These are phyloP conservation scores for Trichothecium sympodiale DNA, from an alignment of 2,329 filamentous ascomycete species.

Conservation along the genomic window DNA sequence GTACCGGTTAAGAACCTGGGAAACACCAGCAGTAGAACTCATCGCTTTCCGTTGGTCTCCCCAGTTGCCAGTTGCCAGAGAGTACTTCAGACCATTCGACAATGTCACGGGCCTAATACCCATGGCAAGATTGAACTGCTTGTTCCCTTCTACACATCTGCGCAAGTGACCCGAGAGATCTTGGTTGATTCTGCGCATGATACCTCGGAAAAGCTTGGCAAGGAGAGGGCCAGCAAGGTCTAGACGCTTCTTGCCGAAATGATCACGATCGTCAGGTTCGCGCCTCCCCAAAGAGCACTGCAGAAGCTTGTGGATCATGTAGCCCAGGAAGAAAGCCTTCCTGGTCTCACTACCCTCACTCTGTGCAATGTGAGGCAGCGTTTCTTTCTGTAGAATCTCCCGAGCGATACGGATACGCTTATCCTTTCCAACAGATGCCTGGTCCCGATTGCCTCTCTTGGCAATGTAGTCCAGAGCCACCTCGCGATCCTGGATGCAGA, in stretches of 20 bases:
- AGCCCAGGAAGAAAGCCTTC: conserved; percentile 96
- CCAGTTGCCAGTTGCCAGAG: conserved; percentile 96
- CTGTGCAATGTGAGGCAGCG: conserved; percentile 92
- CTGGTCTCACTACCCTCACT: conserved; percentile 86
- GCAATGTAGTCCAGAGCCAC: conserved; percentile 92
- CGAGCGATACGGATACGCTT: conserved; percentile 86
- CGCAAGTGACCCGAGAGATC: conserved; percentile 88
- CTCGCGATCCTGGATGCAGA: conserved; percentile 90
- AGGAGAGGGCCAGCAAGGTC: conserved; percentile 90
- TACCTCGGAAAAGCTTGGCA: conserved; percentile 88
- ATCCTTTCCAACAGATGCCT: conserved; percentile 59
- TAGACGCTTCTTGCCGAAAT: conserved; percentile 96
- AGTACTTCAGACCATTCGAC: conserved; percentile 92
- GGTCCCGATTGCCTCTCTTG: conserved; percentile 63
- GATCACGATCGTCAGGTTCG: conserved; percentile 94
- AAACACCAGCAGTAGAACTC: conserved; percentile 90
- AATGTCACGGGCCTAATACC: conserved; percentile 87
- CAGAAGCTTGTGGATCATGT: conserved; percentile 94
- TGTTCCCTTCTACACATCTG: conserved; percentile 78
- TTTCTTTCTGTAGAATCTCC: conserved; percentile 94
- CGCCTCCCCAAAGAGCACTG: conserved; percentile 88
- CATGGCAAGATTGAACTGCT: conserved; percentile 81
- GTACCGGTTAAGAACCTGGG: conserved; percentile 94
- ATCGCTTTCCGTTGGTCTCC: conserved; percentile 98
- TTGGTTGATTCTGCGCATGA: conserved; percentile 82